A percentile compares a stretch with the other conserved stretches of the same genome.
Conservation (phyloP, 2,329 filamentous ascomycete species). For the Hortaea werneckii region DNA sequence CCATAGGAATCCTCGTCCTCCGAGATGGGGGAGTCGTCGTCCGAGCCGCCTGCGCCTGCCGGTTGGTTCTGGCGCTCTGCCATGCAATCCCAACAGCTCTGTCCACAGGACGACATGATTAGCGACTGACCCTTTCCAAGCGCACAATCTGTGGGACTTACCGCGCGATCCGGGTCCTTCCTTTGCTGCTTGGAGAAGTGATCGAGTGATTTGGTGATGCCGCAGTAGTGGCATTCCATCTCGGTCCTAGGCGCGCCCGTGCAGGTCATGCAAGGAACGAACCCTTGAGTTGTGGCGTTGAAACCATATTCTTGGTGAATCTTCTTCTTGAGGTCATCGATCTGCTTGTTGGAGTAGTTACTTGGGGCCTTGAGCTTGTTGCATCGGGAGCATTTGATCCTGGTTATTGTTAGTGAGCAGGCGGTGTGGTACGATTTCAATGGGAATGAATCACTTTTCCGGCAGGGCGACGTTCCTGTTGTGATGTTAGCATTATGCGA, state of each 20-base stretch:
- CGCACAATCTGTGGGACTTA: constrained; percentile 2
- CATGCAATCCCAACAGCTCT: constrained; percentile 16
- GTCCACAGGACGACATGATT: neutral
- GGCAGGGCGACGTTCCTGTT: no score
- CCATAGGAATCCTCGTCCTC: constrained; percentile 1
- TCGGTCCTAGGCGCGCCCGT: constrained; percentile 11
- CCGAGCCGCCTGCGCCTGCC: constrained; percentile 6
- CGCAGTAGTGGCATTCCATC: constrained; percentile 17
- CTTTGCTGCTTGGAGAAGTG: constrained; percentile 18
- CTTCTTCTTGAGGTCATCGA: constrained; percentile 5
- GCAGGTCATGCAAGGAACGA: constrained; percentile 15
- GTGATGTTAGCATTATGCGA: no score
- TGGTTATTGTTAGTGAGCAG: neutral
- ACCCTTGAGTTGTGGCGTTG: constrained; percentile 2
- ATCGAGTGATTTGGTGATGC: constrained; percentile 12
- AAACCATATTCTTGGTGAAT: constrained; percentile 4
- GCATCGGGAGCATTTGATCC: constrained; percentile 12
- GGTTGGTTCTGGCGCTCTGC: constrained; percentile 9
- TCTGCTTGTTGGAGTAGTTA: constrained; percentile 9
- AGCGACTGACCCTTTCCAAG: neutral
- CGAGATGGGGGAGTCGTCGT: constrained; percentile 5
- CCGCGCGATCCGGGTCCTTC: constrained; percentile 13
- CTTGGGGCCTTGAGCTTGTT: constrained; percentile 4
- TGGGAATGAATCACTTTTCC: no score
- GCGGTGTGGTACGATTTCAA: neutral